A percentile compares a stretch with the other conserved stretches of the same genome.
These are phyloP conservation scores for Epichloe sp. DNA, from an alignment of 2,329 filamentous ascomycete genomes.

Conservation along the genomic window DNA sequence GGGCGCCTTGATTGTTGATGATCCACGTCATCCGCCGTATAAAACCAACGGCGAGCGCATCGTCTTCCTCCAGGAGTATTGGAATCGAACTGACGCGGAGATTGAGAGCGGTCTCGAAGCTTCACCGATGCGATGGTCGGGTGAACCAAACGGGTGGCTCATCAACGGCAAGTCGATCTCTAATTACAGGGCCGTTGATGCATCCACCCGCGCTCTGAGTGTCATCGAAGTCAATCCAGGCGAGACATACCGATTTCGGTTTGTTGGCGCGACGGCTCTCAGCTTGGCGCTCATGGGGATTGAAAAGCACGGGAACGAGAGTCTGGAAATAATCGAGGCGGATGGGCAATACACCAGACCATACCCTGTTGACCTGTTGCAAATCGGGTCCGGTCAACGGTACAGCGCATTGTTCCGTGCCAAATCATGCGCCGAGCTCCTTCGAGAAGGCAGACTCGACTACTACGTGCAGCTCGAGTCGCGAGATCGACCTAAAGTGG, in stretches of 20 bases:
- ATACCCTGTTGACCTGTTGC: neutral
- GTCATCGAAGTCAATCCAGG: constrained; percentile 27
- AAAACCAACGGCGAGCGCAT: neutral
- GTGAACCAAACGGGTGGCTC: constrained; percentile 2
- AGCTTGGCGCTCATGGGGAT: constrained; percentile 32
- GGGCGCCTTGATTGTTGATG: constrained; percentile 2
- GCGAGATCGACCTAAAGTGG: constrained; percentile 31
- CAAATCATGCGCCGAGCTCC: constrained; percentile 6
- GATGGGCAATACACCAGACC: constrained; percentile 1
- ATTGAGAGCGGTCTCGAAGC: neutral
- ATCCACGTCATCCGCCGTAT: neutral
- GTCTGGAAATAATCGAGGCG: neutral
- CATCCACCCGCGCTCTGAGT: neutral
- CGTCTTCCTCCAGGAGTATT: constrained; percentile 1
- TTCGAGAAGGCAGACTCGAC: constrained; percentile 15
- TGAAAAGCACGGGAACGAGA: neutral
- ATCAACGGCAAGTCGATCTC: constrained; percentile 4
- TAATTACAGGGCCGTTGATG: neutral
- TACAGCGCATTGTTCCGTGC: constrained; percentile 3
- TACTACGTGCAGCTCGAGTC: constrained; percentile 37
- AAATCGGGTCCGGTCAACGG: constrained; percentile 2
- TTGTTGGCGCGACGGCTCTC: constrained; percentile 44
- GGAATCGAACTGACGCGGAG: constrained; percentile 1
- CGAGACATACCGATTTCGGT: constrained; percentile 47
- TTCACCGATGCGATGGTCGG: constrained; percentile 1